Percentiles rank a stretch among this genome's conserved stretches.
phyloP scores from a whole-genome alignment of 805 yeast genomes.

The Kodamaea leandrae region DNA sequence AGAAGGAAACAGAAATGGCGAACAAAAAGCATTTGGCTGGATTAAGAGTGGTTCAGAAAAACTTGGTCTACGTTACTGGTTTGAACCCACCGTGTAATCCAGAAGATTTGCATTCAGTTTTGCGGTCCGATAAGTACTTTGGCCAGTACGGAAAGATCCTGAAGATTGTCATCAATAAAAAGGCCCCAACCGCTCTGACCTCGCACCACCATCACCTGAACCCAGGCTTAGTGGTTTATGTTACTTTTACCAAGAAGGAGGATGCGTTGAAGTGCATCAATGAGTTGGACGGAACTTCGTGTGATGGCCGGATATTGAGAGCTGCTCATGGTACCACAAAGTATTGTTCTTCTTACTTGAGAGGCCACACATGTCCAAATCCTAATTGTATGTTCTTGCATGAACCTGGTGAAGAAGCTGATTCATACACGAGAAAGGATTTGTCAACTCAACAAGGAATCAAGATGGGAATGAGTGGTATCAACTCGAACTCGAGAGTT shows the following conservation, averaged over 20 bases:
- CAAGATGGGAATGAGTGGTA: conserved; percentile 50
- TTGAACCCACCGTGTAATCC: conserved; percentile 81
- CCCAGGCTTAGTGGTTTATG: conserved; percentile 92
- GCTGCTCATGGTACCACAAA: conserved; percentile 99
- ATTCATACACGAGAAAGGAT: conserved; percentile 88
- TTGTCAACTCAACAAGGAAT: conserved; percentile 72
- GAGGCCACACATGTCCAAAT: conserved; percentile 96
- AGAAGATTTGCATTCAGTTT: conserved; percentile 76
- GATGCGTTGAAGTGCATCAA: conserved; percentile 93
- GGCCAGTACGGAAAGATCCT: conserved; percentile 98
- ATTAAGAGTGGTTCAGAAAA: conserved; percentile 97
- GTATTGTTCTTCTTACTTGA: conserved; percentile 91
- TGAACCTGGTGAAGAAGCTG: conserved; percentile 99
- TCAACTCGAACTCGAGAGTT: conserved; percentile 16
- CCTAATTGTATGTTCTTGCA: conserved; percentile 98
- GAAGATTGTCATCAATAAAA: conserved; percentile 88
- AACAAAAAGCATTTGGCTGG: conserved; percentile 90
- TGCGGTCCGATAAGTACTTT: conserved; percentile 88
- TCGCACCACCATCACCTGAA: conserved; percentile 43
- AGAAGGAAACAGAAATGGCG: conserved; percentile 83
- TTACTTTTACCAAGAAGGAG: conserved; percentile 87
- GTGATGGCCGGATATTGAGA: conserved; percentile 84
- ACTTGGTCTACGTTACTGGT: conserved; percentile 94
- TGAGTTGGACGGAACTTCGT: conserved; percentile 87
- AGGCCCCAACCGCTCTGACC: conserved; percentile 46